Percentiles rank a stretch among this genome's conserved stretches.
Evolutionary conservation across 75 land plant genomes (phyloP).

Genomic region (Isoetes taiwanensis): DNA sequence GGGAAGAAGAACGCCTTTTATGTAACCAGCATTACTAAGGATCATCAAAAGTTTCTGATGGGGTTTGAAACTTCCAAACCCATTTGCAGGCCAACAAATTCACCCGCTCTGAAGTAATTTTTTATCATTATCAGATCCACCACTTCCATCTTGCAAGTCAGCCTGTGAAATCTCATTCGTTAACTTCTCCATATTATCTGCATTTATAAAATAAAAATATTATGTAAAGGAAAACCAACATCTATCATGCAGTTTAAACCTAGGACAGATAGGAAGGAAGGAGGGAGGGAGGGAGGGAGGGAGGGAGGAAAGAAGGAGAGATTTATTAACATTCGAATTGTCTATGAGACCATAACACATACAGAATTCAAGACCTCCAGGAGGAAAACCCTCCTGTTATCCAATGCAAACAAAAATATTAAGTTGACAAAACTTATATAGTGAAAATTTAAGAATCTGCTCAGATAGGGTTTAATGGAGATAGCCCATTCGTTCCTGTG

Average conservation of each 20-base stretch:
- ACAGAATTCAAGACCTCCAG: neutral
- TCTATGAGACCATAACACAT: neutral
- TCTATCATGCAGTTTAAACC: neutral
- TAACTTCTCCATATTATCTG: conserved; percentile 60
- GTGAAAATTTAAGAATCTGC: too few relatives aligned
- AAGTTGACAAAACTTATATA: too few relatives aligned
- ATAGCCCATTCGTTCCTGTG: too few relatives aligned
- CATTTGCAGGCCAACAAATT: conserved; percentile 39
- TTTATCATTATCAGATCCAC: conserved; percentile 36
- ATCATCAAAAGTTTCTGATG: conserved; percentile 74
- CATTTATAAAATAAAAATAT: neutral
- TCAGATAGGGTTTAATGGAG: too few relatives aligned
- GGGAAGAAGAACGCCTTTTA: conserved; percentile 54
- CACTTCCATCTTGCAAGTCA: conserved; percentile 26
- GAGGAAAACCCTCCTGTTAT: too few relatives aligned
- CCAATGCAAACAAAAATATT: too few relatives aligned
- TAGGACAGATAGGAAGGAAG: neutral
- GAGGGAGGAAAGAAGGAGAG: neutral
- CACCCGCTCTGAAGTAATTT: conserved; percentile 15
- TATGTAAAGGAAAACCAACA: neutral
- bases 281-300: neutral
- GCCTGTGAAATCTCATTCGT: conserved; percentile 37
- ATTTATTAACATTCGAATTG: neutral
- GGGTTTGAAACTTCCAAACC: conserved; percentile 38
- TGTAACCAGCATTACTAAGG: conserved; percentile 84